Base-by-base conservation (phyloP, 768 basidiomycete species). In the Cystobasidium onofrii region DNA sequence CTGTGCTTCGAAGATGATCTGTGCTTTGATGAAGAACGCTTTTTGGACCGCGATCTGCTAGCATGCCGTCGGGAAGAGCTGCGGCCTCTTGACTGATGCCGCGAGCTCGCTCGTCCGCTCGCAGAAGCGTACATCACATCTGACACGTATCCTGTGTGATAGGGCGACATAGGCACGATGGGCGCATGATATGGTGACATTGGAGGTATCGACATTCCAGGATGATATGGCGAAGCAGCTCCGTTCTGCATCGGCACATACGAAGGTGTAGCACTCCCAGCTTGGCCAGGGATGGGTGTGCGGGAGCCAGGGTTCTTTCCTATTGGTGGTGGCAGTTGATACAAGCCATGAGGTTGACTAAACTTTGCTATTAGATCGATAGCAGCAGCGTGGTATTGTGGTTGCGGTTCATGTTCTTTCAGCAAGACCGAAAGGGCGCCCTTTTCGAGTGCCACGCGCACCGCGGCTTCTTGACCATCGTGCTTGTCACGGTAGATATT, bases 361-460 rank as follows among this genome's bases (percentile, higher is more conserved):
- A 60, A 60, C 27, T 60, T 60, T 4, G 57, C 57, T 29, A 60
- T 60, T 7, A 60, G 57, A 29, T 60, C 57, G 33, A 60, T 34
- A 20, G 57, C 57, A 60, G 57, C 57, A 27, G 57, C 57, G 31
- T 60, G 57, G 27, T 60, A 60, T 29, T 60, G 12, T 9, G 17
- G 57, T 23, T 29, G 57, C 23, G 57, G 57, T 23, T 60, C 57
- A 27, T 60, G 57, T 23, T 60, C 12, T 29, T 60, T 60, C 29
- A 60, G 57, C 20, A 60, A 23, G 6, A 60, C 57, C 25, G 65
- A 67, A 3, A 67, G 44, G 25, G 65, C 65, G 20, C 65, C 65
- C 31, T 52, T 34, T 27, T 43, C 29, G 12, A 67, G 44, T 10
- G 65, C 65, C 6, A 50, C 43, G 33, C 65, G n/a, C 23, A 50